Conservation (phyloP, 345 rosid genomes). For the Pelargonium nanum region DNA sequence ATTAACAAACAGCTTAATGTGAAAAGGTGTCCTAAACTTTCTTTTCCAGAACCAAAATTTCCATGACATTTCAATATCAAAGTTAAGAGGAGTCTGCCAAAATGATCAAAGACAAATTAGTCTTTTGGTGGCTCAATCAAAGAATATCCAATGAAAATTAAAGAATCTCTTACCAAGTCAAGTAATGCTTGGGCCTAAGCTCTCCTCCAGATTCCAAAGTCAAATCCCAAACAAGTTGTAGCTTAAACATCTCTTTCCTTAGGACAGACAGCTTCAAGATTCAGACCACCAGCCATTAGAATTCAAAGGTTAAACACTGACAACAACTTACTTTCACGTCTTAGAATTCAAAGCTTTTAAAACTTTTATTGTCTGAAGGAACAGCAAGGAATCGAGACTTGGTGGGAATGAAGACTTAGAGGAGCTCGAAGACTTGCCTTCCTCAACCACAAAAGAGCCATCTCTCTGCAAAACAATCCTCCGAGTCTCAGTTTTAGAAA, state of each 20-base stretch:
- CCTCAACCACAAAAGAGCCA: slow-evolving; percentile 2
- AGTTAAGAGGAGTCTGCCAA: background rate
- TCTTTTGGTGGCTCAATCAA: background rate
- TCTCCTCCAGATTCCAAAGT: background rate
- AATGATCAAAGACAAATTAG: background rate
- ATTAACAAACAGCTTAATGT: too few species aligned
- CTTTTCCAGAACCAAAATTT: background rate
- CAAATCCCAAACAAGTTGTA: slow-evolving; percentile 5
- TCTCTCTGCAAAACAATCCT: slow-evolving; percentile 5
- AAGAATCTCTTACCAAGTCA: slow-evolving; percentile 8
- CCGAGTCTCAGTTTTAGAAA: slow-evolving; percentile 11
- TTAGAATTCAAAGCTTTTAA: background rate
- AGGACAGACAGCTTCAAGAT: background rate
- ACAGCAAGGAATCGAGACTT: slow-evolving; percentile 14
- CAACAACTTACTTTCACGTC: slow-evolving; percentile 5
- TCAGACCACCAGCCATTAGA: background rate
- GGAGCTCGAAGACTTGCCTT: background rate
- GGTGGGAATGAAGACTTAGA: slow-evolving; percentile 13
- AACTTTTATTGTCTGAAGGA: background rate
- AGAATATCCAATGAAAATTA: slow-evolving; percentile 10
- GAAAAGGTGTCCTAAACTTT: background rate
- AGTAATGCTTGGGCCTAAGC: background rate
- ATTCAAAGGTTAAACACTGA: slow-evolving; percentile 2
- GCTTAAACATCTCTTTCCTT: background rate
- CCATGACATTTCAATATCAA: background rate